Evolutionary conservation across 805 yeast genomes (phyloP).

Genomic region (Brettanomyces custersianus): DNA sequence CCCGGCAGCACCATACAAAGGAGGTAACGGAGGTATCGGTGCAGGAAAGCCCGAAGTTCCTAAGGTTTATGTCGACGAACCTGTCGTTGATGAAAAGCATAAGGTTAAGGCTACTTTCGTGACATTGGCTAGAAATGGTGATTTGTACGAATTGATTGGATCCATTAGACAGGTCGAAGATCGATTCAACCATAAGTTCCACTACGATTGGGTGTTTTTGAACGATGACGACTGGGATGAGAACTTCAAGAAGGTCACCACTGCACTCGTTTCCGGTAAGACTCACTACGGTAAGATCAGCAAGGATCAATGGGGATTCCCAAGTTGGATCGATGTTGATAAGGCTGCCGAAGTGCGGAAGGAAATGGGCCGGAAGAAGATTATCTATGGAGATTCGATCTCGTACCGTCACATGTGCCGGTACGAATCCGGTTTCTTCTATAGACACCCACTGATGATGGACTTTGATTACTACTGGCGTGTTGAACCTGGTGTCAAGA

Average conservation of each 20-base stretch:
- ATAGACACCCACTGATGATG: slow-evolving; percentile 61
- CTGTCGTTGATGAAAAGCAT: slow-evolving; percentile 9
- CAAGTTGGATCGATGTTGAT: slow-evolving; percentile 69
- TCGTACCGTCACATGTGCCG: slow-evolving; percentile 90
- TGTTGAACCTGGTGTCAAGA: slow-evolving; percentile 79
- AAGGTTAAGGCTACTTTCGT: slow-evolving; percentile 74
- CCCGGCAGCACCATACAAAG: not conserved
- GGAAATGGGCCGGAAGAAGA: slow-evolving; percentile 38
- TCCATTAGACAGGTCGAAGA: slow-evolving; percentile 80
- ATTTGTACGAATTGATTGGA: slow-evolving; percentile 48
- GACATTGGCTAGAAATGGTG: slow-evolving; percentile 70
- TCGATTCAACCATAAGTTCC: slow-evolving; percentile 70
- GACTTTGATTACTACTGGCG: slow-evolving; percentile 93
- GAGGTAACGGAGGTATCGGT: slow-evolving; percentile 1
- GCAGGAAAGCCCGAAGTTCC: not conserved
- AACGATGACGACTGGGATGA: slow-evolving; percentile 81
- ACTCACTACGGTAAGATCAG: slow-evolving; percentile 76
- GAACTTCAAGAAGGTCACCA: slow-evolving; percentile 64
- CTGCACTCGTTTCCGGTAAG: slow-evolving; percentile 63
- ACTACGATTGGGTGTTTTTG: slow-evolving; percentile 93
- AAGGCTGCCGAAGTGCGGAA: slow-evolving; percentile 51
- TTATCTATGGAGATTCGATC: slow-evolving; percentile 58
- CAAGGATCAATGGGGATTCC: slow-evolving; percentile 81
- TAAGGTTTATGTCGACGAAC: not conserved
- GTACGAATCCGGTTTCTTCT: slow-evolving; percentile 84